Conservation (phyloP, 176 grass and related monocot species). For the Microstegium vimineum region DNA sequence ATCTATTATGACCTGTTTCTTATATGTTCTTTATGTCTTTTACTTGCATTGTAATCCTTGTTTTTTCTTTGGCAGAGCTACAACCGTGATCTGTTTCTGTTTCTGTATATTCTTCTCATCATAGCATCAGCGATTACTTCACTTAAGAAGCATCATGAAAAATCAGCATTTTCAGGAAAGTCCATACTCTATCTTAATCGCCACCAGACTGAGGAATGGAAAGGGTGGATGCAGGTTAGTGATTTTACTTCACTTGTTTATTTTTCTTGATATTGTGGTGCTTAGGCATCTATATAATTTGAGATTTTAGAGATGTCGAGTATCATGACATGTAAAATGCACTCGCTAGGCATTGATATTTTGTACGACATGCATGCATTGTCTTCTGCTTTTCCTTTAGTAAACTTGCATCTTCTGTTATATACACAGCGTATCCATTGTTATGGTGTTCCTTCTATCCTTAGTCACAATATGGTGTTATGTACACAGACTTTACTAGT, state of each 20-base stretch:
- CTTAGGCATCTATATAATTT: neutral
- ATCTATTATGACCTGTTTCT: conserved; percentile 4
- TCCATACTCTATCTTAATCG: conserved; percentile 73
- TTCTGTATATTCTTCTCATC: conserved; percentile 72
- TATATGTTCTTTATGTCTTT: conserved; percentile 1
- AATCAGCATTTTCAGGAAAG: conserved; percentile 72
- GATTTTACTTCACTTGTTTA: conserved; percentile 2
- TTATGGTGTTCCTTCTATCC: neutral
- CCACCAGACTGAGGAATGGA: conserved; percentile 89
- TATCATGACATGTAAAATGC: neutral
- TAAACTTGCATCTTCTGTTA: neutral
- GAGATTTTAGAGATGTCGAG: neutral
- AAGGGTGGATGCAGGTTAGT: conserved; percentile 86
- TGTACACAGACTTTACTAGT: too few relatives aligned
- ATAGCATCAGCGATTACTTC: conserved; percentile 65
- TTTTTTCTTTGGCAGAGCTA: conserved; percentile 53
- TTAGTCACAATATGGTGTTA: neutral
- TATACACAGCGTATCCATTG: neutral
- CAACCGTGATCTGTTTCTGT: conserved; percentile 68
- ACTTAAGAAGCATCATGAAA: conserved; percentile 74
- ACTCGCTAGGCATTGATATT: conserved; percentile 6
- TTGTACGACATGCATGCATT: neutral
- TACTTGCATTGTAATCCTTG: conserved; percentile 23
- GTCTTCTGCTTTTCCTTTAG: conserved; percentile 7
- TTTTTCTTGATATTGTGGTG: neutral